Conservation (phyloP, 2,329 filamentous ascomycete genomes). For the Cercospora janseana region DNA sequence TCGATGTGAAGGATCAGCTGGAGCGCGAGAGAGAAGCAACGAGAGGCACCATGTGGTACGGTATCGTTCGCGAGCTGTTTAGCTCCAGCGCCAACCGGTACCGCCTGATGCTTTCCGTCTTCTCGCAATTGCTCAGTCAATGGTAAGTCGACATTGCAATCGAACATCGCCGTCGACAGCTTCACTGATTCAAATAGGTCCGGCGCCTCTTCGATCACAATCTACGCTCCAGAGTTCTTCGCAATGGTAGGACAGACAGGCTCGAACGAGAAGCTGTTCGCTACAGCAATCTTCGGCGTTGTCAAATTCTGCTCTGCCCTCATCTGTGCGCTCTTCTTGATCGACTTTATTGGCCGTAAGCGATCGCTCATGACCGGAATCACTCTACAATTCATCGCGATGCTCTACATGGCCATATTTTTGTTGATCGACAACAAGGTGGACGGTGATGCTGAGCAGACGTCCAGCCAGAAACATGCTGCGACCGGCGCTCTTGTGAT, state of each 20-base stretch:
- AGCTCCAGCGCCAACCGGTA: slow-evolving; percentile 68
- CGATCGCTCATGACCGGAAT: slow-evolving; percentile 48
- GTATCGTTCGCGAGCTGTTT: slow-evolving; percentile 68
- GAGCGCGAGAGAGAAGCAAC: slow-evolving; percentile 71
- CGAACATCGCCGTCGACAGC: too few species aligned
- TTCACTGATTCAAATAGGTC: too few species aligned
- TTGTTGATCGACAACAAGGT: slow-evolving; percentile 60
- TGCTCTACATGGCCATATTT: slow-evolving; percentile 57
- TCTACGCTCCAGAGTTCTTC: slow-evolving; percentile 75
- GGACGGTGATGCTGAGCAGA: slow-evolving; percentile 51
- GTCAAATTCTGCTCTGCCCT: slow-evolving; percentile 68
- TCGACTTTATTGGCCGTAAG: slow-evolving; percentile 76
- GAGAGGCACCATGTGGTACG: slow-evolving; percentile 62
- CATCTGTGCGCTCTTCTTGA: slow-evolving; percentile 71
- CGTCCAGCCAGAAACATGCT: slow-evolving; percentile 52
- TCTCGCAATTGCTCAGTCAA: slow-evolving; percentile 70
- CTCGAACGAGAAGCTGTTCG: slow-evolving; percentile 65
- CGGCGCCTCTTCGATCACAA: slow-evolving; percentile 67
- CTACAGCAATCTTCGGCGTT: slow-evolving; percentile 73
- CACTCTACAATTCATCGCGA: slow-evolving; percentile 39
- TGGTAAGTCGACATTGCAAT: too few species aligned
- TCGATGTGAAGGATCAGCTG: slow-evolving; percentile 63
- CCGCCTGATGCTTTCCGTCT: slow-evolving; percentile 65
- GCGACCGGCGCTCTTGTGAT: slow-evolving; percentile 62
- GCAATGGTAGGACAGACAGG: slow-evolving; percentile 68